Percentiles rank a stretch among this genome's conserved stretches.
Conservation (phyloP, 805 yeast genomes). For the Priceomyces castillae region DNA sequence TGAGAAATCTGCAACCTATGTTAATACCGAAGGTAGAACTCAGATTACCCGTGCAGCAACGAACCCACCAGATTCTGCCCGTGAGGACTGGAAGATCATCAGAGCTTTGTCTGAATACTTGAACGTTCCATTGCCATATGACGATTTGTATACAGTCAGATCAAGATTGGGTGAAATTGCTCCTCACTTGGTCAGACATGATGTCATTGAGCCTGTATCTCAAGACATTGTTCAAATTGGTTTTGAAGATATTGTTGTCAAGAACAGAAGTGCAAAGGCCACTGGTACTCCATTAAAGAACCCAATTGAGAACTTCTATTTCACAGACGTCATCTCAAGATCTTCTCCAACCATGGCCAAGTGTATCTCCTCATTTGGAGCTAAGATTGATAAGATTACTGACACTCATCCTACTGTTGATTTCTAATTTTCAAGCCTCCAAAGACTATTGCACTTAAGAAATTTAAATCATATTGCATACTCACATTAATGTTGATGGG, state of each 20-base stretch:
- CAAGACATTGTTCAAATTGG: conserved; percentile 57
- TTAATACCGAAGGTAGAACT: conserved; percentile 87
- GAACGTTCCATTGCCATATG: conserved; percentile 70
- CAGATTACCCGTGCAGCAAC: conserved; percentile 85
- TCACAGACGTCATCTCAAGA: conserved; percentile 84
- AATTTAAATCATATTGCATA: conserved; percentile 8
- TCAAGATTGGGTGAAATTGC: conserved; percentile 71
- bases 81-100: conserved; percentile 88
- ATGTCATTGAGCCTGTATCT: conserved; percentile 67
- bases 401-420: conserved; percentile 47
- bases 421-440: conserved; percentile 17
- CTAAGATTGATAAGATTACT: conserved; percentile 56
- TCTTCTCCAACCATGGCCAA: conserved; percentile 89
- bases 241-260: conserved; percentile 41
- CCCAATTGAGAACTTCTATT: conserved; percentile 80
- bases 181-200: conserved; percentile 76
- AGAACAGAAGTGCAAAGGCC: conserved; percentile 38
- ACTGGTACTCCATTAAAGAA: conserved; percentile 53
- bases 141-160: conserved; percentile 65
- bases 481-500: not conserved
- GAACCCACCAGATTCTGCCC: conserved; percentile 83
- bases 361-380: conserved; percentile 72
- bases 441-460: not conserved
- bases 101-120: conserved; percentile 81
- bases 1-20: conserved; percentile 79